Conservation (phyloP, 441 rosid genomes). For the Arabidopsis lyrata region DNA sequence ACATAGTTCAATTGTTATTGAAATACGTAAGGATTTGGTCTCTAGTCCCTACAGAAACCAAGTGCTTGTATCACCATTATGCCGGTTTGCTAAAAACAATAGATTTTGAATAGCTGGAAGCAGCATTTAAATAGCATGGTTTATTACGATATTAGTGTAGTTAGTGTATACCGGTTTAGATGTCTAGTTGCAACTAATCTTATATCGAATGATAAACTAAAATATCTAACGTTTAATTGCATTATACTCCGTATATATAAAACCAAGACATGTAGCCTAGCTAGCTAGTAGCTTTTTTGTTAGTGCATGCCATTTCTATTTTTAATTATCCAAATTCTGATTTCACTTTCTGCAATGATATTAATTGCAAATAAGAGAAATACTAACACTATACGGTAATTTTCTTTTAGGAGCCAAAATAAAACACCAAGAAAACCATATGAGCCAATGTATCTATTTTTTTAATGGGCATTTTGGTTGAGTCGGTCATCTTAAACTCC, state of each 20-base stretch:
- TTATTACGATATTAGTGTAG: not conserved
- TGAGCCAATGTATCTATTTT: not conserved
- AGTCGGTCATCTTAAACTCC: slow-evolving; percentile 26
- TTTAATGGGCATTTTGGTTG: not conserved
- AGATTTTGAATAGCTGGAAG: slow-evolving; percentile 1
- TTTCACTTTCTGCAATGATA: too few relatives aligned
- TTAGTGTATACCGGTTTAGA: slow-evolving; percentile 28
- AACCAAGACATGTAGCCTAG: not conserved
- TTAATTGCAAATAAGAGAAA: too few relatives aligned
- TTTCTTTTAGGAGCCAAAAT: too few relatives aligned
- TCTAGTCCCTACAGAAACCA: slow-evolving; percentile 20
- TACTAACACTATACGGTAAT: too few relatives aligned
- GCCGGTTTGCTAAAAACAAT: slow-evolving; percentile 31
- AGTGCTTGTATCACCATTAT: slow-evolving; percentile 11
- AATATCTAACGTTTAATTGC: not conserved
- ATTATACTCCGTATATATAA: not conserved
- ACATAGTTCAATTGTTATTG: not conserved
- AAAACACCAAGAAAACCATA: not conserved
- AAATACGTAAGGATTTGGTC: slow-evolving; percentile 6
- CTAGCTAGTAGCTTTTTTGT: not conserved
- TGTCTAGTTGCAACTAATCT: slow-evolving; percentile 10
- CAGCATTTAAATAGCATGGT: slow-evolving; percentile 7
- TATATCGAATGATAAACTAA: not conserved
- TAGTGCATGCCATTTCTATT: not conserved
- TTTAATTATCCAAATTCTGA: not conserved